Percentiles rank a stretch among this genome's conserved stretches.
Conservation (phyloP, 2,329 filamentous ascomycete species). For the Paramyrothecium sp. region DNA sequence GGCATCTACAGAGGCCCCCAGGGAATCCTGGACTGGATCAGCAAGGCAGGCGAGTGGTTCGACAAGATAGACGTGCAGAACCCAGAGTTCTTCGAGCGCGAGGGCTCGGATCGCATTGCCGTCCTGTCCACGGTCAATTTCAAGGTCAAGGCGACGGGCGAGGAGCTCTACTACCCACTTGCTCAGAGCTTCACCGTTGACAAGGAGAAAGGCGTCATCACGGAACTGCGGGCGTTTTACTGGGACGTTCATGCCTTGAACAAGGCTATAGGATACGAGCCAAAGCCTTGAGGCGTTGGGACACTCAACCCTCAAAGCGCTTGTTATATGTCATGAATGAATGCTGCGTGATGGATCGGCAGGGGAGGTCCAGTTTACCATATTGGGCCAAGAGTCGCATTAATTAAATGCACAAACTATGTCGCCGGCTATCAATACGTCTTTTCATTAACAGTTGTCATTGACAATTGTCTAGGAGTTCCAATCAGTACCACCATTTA, state of each 20-base stretch:
- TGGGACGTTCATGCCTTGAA: constrained; percentile 29
- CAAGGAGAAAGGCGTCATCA: constrained; percentile 25
- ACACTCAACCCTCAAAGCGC: too few relatives aligned
- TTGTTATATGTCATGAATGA: not conserved
- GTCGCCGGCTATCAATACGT: too few relatives aligned
- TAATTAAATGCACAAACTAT: too few relatives aligned
- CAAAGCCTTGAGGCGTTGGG: not conserved
- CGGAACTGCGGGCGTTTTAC: constrained; percentile 29
- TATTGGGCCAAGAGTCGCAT: too few relatives aligned
- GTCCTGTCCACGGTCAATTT: constrained; percentile 23
- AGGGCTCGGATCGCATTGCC: constrained; percentile 24
- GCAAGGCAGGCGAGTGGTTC: constrained; percentile 23
- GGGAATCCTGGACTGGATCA: constrained; percentile 28
- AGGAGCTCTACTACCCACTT: constrained; percentile 24
- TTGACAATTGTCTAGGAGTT: too few relatives aligned
- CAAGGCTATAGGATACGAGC: constrained; percentile 14
- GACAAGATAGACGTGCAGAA: constrained; percentile 26
- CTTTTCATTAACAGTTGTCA: too few relatives aligned
- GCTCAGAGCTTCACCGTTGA: constrained; percentile 29
- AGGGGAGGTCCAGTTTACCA: too few relatives aligned
- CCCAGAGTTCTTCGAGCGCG: constrained; percentile 26
- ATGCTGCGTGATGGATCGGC: not conserved
- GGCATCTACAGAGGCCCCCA: constrained; percentile 25
- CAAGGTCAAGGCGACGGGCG: constrained; percentile 25
- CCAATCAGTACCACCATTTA: too few relatives aligned